Evolutionary conservation across 2,329 filamentous ascomycete genomes (phyloP).

Genomic region (Apiospora rasikravindrae): DNA sequence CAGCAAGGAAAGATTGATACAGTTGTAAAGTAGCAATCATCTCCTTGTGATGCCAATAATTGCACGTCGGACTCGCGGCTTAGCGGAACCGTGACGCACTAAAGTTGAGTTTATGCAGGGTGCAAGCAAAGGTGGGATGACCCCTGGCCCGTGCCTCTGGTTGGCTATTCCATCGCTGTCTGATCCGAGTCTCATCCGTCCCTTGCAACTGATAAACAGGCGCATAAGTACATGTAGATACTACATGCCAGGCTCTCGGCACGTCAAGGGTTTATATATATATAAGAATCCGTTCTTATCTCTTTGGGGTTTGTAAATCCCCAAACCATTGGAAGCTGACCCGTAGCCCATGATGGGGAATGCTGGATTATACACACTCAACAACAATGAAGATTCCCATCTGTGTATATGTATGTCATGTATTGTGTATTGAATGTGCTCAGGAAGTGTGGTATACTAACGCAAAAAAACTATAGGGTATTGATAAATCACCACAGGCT

Average conservation of each 20-base stretch:
- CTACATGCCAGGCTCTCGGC: not conserved
- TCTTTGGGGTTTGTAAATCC: not conserved
- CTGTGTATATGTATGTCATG: not conserved
- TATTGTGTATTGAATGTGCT: not conserved
- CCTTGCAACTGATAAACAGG: not conserved
- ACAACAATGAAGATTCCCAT: not conserved
- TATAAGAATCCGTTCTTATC: not conserved
- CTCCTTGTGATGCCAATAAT: not conserved
- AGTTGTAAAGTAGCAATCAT: not conserved
- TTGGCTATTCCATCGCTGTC: not conserved
- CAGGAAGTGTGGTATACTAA: not conserved
- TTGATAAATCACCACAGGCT: not conserved
- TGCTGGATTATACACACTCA: not conserved
- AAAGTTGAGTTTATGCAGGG: not conserved
- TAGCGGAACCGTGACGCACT: constrained; percentile 5
- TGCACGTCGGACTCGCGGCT: not conserved
- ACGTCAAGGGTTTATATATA: not conserved
- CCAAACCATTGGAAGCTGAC: not conserved
- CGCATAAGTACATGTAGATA: not conserved
- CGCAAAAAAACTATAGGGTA: not conserved
- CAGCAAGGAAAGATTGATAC: not conserved
- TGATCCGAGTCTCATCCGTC: not conserved
- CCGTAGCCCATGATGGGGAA: not conserved
- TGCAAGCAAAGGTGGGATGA: not conserved
- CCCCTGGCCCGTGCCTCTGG: not conserved